Base-by-base conservation (phyloP, 108 stramenopile genomes). In the Aurantiochytrium sp. region DNA sequence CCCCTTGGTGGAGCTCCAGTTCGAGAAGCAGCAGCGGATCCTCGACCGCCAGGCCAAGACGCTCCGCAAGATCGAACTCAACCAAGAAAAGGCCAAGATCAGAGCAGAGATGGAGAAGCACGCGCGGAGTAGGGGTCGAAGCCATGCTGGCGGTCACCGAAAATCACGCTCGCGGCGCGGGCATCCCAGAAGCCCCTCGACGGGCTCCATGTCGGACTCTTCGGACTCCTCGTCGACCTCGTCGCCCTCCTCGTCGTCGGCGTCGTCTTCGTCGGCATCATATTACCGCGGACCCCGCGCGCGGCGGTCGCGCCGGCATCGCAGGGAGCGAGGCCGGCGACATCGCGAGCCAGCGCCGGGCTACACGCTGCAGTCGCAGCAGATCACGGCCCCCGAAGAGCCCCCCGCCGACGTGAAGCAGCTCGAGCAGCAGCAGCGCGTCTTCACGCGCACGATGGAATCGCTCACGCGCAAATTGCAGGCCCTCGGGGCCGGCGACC, bases 11-110 rank as follows among this genome's bases (percentile, higher is more conserved):
- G 73, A 81, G 32, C 32, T 48, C 24, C 73, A 81, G 45, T 12
- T 81, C 39, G 45, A 81, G 24, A 41, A 81, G 45, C 73, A 81
- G 73, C 73, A 81, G 30, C 39, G 45, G 21, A 24, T 48, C 10
- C 45, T 81, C n/a, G 73, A 81, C 24, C 39, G 73, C 39, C 73
- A 81, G 30, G 73, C 73, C 27, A 81, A 81, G 2, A 81, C 73
- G 10, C 12, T 81, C 21, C 73, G 73, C 45, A 81, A 81, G 3
- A 41, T 81, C 32, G 73, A 81, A 30, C 73, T 81, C 0, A 81
- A 81, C 19, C 73, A 81, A n/a, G 30, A 48, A 24, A 48, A 81
- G 24, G 73, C 73, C 39, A 81, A 65, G 19, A 65, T 65, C 59
- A 65, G 19, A 34, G 59, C 59, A 17, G 34, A 34, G 1, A 6